phyloP scores from a whole-genome alignment of 2,329 filamentous ascomycete genomes.

The Colletotrichum brevisporum region DNA sequence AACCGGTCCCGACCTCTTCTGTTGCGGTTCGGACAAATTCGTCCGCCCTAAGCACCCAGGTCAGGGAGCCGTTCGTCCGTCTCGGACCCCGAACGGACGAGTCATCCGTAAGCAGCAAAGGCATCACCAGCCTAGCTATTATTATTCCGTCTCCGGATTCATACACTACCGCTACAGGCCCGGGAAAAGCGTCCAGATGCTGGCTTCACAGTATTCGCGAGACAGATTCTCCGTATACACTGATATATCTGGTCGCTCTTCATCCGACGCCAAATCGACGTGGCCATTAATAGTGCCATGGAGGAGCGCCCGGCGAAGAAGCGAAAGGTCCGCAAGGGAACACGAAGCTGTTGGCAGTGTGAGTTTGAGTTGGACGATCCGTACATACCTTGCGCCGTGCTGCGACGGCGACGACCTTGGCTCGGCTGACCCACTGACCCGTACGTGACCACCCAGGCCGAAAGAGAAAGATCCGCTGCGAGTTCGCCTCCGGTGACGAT shows the following conservation, averaged over 20 bases:
- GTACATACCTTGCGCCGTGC: conserved; percentile 14
- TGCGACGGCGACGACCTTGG: background rate
- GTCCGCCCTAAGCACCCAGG: background rate
- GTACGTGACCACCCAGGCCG: conserved; percentile 20
- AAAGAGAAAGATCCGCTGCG: conserved; percentile 66
- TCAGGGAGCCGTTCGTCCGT: conserved; percentile 18
- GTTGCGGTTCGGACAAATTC: background rate
- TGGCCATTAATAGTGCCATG: conserved; percentile 5
- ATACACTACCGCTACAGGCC: too few relatives aligned
- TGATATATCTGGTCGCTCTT: too few relatives aligned
- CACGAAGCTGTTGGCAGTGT: conserved; percentile 71
- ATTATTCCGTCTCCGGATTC: too few relatives aligned
- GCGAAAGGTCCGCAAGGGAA: conserved; percentile 67
- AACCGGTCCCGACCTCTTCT: too few relatives aligned
- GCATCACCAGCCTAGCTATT: too few relatives aligned
- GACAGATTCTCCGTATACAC: too few relatives aligned
- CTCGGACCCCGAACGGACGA: conserved; percentile 37
- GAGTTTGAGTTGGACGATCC: conserved; percentile 48
- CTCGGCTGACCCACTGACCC: background rate
- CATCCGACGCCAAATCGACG: too few relatives aligned
- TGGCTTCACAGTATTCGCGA: too few relatives aligned
- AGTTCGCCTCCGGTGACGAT: conserved; percentile 55
- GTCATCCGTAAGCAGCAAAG: conserved; percentile 27
- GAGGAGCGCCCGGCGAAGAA: conserved; percentile 46
- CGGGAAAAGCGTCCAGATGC: too few relatives aligned